phyloP scores from a whole-genome alignment of 805 yeast species.

The Ogataea chonburiensis region DNA sequence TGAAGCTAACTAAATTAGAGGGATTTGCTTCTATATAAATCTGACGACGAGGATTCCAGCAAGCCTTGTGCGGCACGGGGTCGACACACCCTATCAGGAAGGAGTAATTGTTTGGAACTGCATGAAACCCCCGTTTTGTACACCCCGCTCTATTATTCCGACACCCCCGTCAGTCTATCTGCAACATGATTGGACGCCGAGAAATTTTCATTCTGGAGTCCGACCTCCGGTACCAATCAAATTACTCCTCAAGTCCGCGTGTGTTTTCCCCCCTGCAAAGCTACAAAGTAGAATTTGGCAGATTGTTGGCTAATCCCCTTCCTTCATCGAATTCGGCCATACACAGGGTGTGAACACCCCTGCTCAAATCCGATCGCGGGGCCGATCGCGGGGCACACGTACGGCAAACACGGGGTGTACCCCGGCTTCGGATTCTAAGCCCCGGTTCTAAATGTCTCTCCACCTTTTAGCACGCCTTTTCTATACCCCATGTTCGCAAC shows the following conservation, averaged over 20 bases:
- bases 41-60: not conserved
- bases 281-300: not conserved
- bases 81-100: conserved; percentile 8
- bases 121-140: conserved; percentile 8
- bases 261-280: conserved; percentile 2
- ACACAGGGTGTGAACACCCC: conserved; percentile 1
- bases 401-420: conserved; percentile 4
- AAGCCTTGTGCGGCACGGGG: conserved; percentile 3
- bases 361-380: conserved; percentile 3
- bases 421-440: too few relatives aligned
- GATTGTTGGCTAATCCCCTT: not conserved
- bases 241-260: conserved; percentile 5
- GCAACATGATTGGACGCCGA: conserved; percentile 7
- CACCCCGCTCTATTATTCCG: conserved; percentile 12
- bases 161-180: conserved; percentile 7
- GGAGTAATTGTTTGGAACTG: not conserved
- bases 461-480: too few relatives aligned
- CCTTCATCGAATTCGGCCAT: too few relatives aligned
- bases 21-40: conserved; percentile 6
- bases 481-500: not conserved
- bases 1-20: conserved; percentile 5
- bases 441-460: too few relatives aligned
- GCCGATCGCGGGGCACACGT: conserved; percentile 4
- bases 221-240: conserved; percentile 9
- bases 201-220: conserved; percentile 3